A percentile compares a stretch with the other conserved stretches of the same genome.
Evolutionary conservation across 257 asterid species (phyloP).

Genomic region (Nyctanthes arbortristis): DNA sequence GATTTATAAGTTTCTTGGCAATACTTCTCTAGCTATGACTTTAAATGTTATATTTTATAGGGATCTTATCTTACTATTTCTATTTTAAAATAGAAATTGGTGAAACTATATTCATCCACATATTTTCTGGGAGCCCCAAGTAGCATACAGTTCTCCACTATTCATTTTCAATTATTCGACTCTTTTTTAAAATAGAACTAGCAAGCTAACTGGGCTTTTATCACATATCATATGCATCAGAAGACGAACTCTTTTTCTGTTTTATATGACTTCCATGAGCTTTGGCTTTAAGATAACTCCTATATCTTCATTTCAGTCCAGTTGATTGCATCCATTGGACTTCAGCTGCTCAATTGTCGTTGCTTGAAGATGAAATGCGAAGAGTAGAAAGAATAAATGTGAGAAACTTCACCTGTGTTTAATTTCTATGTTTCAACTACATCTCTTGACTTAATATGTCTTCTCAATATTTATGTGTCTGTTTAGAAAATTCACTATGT

Average conservation of each 20-base stretch:
- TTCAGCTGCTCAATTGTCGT: conserved; percentile 90
- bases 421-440: background rate
- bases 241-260: background rate
- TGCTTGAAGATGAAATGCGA: conserved; percentile 98
- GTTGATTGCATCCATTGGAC: conserved; percentile 97
- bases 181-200: too few species aligned
- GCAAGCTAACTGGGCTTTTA: too few species aligned
- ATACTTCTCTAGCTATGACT: too few species aligned
- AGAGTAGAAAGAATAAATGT: conserved; percentile 97
- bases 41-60: too few species aligned
- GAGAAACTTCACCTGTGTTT: conserved; percentile 30
- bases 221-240: background rate
- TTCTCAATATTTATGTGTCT: background rate
- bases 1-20: background rate
- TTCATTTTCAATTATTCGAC: too few species aligned
- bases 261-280: conserved; percentile 16
- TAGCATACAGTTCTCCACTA: too few species aligned
- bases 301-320: conserved; percentile 68
- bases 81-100: too few species aligned
- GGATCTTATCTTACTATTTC: too few species aligned
- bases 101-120: too few species aligned
- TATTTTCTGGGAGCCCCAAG: too few species aligned
- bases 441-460: background rate
- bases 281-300: conserved; percentile 22
- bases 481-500: background rate